Percentiles rank a stretch among this genome's conserved stretches.
These are phyloP conservation scores for Ceratobasidium papillatum DNA, from an alignment of 1,284 basidiomycete genomes.

Conservation along the genomic window DNA sequence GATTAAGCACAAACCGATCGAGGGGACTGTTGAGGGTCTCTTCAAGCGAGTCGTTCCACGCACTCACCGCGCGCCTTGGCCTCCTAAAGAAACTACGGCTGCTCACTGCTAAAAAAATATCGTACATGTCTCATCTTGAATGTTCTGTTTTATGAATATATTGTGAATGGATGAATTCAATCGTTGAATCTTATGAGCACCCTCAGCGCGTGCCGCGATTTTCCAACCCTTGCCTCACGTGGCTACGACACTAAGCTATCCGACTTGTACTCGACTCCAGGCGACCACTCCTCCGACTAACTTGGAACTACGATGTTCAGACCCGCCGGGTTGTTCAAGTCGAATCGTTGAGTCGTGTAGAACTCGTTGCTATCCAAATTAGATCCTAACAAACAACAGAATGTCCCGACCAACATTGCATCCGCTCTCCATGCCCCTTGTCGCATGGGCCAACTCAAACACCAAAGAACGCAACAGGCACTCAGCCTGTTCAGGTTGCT, in stretches of 20 bases:
- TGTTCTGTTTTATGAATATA: not conserved
- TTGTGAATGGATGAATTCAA: not conserved
- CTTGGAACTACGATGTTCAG: constrained; percentile 16
- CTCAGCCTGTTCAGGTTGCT: not conserved
- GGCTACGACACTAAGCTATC: not conserved
- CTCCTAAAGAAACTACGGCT: not conserved
- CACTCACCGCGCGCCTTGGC: not conserved
- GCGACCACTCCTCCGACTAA: not conserved
- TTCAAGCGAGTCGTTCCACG: not conserved
- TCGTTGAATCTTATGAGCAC: not conserved
- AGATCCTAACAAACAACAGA: not conserved
- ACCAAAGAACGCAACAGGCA: not conserved
- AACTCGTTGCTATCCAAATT: not conserved
- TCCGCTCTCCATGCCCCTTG: constrained; percentile 25
- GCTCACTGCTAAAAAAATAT: no score
- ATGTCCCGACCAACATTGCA: constrained; percentile 31
- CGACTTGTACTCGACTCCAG: not conserved
- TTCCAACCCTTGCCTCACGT: not conserved
- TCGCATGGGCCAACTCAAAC: constrained; percentile 9
- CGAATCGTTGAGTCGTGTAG: constrained; percentile 5
- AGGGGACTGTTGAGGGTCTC: not conserved
- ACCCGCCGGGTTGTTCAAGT: constrained; percentile 32
- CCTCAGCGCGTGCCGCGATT: not conserved
- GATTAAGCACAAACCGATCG: not conserved
- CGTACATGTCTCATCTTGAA: not conserved